Evolutionary conservation across 2,329 filamentous ascomycete genomes (phyloP).

Genomic region (Colletotrichum neosansevieriae): DNA sequence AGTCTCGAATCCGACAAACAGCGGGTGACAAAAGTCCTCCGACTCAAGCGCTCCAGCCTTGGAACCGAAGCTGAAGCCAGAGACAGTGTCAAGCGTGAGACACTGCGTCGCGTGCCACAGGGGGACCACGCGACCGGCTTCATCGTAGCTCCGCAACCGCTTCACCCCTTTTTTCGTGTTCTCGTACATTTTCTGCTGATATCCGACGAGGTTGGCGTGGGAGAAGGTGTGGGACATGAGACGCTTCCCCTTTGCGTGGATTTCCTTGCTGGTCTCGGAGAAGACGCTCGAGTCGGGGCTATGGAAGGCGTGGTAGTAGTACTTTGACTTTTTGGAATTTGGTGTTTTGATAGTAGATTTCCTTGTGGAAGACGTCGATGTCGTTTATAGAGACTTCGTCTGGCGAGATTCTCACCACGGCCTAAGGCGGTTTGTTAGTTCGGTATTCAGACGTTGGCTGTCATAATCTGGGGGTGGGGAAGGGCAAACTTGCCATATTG

Average conservation of each 20-base stretch:
- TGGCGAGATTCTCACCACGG: background rate
- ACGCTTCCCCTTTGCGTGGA: slow-evolving; percentile 1
- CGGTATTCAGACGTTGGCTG: background rate
- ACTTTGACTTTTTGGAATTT: slow-evolving; percentile 4
- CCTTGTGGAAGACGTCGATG: slow-evolving; percentile 3
- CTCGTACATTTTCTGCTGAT: background rate
- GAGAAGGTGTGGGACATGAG: slow-evolving; percentile 6
- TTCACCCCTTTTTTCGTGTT: background rate
- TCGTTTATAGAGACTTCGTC: background rate
- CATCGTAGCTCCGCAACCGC: background rate
- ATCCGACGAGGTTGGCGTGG: slow-evolving; percentile 7
- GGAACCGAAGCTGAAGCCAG: background rate
- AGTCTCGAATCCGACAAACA: background rate
- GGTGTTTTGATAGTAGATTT: slow-evolving; percentile 2
- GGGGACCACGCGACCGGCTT: background rate
- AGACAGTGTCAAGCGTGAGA: slow-evolving; percentile 3
- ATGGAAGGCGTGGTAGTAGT: slow-evolving; percentile 6
- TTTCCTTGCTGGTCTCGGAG: background rate
- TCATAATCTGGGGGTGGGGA: no score
- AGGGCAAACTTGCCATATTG: background rate
- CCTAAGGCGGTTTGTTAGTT: background rate
- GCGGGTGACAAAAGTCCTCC: background rate
- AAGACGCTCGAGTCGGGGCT: slow-evolving; percentile 5
- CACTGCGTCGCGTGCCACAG: slow-evolving; percentile 5
- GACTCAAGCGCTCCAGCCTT: background rate